Conservation (phyloP, 805 yeast species). For the Wickerhamiella hasegawae region DNA sequence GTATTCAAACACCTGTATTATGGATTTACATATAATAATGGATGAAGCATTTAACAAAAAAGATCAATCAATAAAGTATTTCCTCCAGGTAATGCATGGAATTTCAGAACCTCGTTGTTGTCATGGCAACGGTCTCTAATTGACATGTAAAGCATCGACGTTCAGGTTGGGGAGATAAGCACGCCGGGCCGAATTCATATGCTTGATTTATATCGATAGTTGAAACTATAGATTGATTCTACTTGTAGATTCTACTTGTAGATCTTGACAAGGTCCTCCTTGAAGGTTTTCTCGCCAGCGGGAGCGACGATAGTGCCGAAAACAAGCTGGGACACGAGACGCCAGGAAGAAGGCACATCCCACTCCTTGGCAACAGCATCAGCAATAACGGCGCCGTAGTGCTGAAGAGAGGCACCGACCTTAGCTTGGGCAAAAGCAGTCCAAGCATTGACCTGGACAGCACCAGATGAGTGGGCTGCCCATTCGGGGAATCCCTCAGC, state of each 20-base stretch:
- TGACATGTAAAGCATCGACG: too few species aligned
- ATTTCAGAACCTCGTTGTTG: too few species aligned
- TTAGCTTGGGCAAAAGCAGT: slow-evolving; percentile 30
- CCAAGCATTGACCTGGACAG: slow-evolving; percentile 38
- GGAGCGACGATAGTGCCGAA: slow-evolving; percentile 26
- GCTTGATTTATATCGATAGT: too few species aligned
- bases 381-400: slow-evolving; percentile 32
- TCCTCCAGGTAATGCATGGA: too few species aligned
- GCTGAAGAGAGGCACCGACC: slow-evolving; percentile 37
- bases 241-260: neutral
- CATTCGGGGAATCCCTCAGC: slow-evolving; percentile 32
- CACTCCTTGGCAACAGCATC: slow-evolving; percentile 24
- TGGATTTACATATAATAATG: too few species aligned
- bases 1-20: too few species aligned
- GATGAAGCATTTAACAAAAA: too few species aligned
- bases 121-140: too few species aligned
- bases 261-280: neutral
- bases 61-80: too few species aligned
- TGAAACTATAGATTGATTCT: too few species aligned
- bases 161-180: too few species aligned
- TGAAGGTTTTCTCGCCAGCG: neutral
- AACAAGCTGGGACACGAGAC: slow-evolving; percentile 33
- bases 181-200: too few species aligned
- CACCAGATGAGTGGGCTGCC: slow-evolving; percentile 29
- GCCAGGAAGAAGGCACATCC: slow-evolving; percentile 29